Conservation (phyloP, 192 early-diverging fungal species). For the Linderina pennispora region DNA sequence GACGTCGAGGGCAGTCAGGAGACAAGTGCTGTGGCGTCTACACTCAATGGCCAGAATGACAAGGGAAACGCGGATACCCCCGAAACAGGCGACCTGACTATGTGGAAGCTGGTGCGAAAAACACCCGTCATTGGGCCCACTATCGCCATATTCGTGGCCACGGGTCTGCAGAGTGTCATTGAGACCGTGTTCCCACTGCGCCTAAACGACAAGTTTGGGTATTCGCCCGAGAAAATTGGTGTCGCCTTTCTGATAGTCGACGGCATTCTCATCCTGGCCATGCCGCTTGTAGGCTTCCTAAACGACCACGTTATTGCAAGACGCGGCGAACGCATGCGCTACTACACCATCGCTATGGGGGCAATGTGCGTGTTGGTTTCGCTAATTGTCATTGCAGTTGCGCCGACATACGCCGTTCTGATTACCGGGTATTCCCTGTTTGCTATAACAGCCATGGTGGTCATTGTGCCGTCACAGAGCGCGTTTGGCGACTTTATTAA, state of each 20-base stretch:
- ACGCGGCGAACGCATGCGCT: conserved; percentile 35
- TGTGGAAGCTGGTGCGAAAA: conserved; percentile 16
- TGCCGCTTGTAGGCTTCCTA: conserved; percentile 29
- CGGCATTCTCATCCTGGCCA: conserved; percentile 33
- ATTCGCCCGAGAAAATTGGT: conserved; percentile 32
- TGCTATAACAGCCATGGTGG: conserved; percentile 32
- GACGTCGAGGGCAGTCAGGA: not conserved
- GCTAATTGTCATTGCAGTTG: conserved; percentile 18
- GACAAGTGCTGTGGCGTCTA: not conserved
- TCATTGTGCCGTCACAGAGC: conserved; percentile 41
- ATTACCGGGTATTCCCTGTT: conserved; percentile 39
- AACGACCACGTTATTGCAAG: conserved; percentile 20
- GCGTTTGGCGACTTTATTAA: conserved; percentile 46
- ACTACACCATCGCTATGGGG: conserved; percentile 31
- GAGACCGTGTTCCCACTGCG: conserved; percentile 38
- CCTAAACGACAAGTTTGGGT: conserved; percentile 31
- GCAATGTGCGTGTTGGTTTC: conserved; percentile 18
- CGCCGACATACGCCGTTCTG: conserved; percentile 21
- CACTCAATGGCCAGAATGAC: not conserved
- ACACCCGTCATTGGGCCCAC: conserved; percentile 34
- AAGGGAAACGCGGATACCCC: too few relatives aligned
- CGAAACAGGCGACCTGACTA: conserved; percentile 2
- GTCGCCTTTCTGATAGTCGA: conserved; percentile 40
- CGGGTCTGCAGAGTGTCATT: conserved; percentile 40
- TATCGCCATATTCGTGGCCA: conserved; percentile 36